These are phyloP conservation scores for Porphyrellus sp. DNA, from an alignment of 1,284 basidiomycete genomes.

Conservation along the genomic window DNA sequence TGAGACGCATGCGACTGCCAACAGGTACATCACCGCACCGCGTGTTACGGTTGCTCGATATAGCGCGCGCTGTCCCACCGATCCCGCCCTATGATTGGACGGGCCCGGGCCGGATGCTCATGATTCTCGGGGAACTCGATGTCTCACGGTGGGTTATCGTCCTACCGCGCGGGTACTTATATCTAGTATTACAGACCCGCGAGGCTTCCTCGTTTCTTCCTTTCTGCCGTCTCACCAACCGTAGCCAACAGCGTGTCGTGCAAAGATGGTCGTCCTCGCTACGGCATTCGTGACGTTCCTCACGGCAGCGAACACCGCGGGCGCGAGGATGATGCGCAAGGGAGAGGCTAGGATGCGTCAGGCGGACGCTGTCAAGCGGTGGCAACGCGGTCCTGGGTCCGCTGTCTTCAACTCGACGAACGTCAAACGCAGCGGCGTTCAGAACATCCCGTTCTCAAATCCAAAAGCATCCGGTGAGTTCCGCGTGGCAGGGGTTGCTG, in stretches of 20 bases:
- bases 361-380: conserved; percentile 40
- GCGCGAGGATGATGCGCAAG: conserved; percentile 25
- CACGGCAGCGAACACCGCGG: neutral
- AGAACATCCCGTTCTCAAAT: conserved; percentile 72
- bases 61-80: neutral
- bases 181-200: neutral
- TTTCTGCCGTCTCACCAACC: neutral
- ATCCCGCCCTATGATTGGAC: no score
- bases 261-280: conserved; percentile 15
- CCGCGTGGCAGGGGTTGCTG: neutral
- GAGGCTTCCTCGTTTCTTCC: neutral
- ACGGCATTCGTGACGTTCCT: conserved; percentile 9
- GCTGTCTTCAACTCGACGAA: conserved; percentile 4
- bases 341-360: conserved; percentile 17
- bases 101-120: neutral
- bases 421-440: conserved; percentile 28
- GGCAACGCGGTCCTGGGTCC: conserved; percentile 26
- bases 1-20: no score
- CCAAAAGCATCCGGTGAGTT: conserved; percentile 58
- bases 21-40: no score
- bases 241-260: neutral
- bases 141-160: neutral
- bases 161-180: conserved; percentile 4
- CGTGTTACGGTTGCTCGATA: neutral
- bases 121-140: neutral